Conservation (phyloP, 768 basidiomycete genomes). For the Psilocybe sp. region DNA sequence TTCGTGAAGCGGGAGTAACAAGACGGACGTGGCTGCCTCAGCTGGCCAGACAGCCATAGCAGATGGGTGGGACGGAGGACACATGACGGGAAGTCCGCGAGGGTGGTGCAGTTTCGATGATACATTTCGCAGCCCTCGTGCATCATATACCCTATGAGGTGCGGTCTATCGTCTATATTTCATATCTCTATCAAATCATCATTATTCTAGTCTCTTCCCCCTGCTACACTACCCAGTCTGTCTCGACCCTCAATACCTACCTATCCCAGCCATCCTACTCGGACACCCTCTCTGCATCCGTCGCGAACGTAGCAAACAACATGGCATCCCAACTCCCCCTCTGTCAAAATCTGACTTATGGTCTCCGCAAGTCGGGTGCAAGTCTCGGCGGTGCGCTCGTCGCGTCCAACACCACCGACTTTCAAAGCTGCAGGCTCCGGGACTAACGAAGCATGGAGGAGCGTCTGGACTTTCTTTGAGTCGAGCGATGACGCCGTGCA, state of each 20-base stretch:
- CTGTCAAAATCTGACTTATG: conserved; percentile 55
- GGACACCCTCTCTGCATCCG: conserved; percentile 62
- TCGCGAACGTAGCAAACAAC: conserved; percentile 46
- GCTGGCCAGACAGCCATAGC: no score
- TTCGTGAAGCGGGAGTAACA: no score
- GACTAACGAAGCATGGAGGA: conserved; percentile 68
- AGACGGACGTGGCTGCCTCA: no score
- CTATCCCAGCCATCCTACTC: conserved; percentile 88
- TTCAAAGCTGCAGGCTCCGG: conserved; percentile 49
- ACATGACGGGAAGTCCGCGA: no score
- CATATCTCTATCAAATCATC: conserved; percentile 5
- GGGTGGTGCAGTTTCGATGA: no score
- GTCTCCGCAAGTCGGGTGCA: conserved; percentile 77
- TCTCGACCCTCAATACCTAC: conserved; percentile 87
- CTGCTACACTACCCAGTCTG: conserved; percentile 68
- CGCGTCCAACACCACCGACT: conserved; percentile 52
- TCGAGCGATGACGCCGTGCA: conserved; percentile 61
- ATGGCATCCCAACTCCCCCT: conserved; percentile 59
- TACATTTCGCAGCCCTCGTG: no score
- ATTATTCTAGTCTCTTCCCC: conserved; percentile 58
- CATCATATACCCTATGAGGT: conserved; percentile 68
- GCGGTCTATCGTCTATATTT: conserved; percentile 26
- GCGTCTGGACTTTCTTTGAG: conserved; percentile 76
- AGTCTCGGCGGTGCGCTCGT: conserved; percentile 73
- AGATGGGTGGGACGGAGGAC: no score